Base-by-base conservation (phyloP, 2,329 filamentous ascomycete genomes). In the Colletotrichum sp. region DNA sequence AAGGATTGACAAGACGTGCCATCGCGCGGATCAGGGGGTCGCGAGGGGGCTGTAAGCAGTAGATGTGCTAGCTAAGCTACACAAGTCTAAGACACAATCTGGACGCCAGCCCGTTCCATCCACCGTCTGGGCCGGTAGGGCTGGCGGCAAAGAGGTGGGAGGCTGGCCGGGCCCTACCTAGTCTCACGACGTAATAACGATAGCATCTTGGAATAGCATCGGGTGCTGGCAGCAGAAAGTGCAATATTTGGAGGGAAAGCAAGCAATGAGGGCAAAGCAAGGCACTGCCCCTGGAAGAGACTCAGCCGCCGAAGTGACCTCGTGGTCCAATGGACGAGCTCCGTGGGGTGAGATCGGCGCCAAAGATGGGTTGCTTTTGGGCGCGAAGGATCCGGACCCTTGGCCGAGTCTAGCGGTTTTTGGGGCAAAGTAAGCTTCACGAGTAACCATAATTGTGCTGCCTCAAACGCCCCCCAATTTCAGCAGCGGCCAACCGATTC, bases 341-440 rank as follows among this genome's bases (percentile, higher is more conserved):
- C 18, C 36, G n/a, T 34, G 15, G 44, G 57, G 18, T 32, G 64
- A 18, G 57, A 76, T 73, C 69, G 44, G 69, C 70, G 34, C 21
- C 28, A 32, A 24, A 59, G 16, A n/a, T 15, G 32, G 32, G n/a
- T 30, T 49, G 8, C 18, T n/a, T 21, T 44, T 49, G 44, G 69
- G 21, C 28, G 32, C 49, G 59, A 73, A 73, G 73, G 73, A 76
- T 76, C 30, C 70, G 44, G 15, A 21, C 57, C 73, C 62, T 71
- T 39, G 64, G 44, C 32, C 15, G 16, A 30, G 24, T 5, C 59
- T 55, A 55, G 72, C 44, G 55, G n/a, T 39, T n/a, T 39, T 64
- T 44, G 30, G 68, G 44, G 69, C 44, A 60, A 21, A 64, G 44
- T 15, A 60, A 64, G 57, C 30, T 72, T 57, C 32, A 8, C 44